Evolutionary conservation across 345 rosid species (phyloP).

Genomic region (Sisymbrium altissimum): DNA sequence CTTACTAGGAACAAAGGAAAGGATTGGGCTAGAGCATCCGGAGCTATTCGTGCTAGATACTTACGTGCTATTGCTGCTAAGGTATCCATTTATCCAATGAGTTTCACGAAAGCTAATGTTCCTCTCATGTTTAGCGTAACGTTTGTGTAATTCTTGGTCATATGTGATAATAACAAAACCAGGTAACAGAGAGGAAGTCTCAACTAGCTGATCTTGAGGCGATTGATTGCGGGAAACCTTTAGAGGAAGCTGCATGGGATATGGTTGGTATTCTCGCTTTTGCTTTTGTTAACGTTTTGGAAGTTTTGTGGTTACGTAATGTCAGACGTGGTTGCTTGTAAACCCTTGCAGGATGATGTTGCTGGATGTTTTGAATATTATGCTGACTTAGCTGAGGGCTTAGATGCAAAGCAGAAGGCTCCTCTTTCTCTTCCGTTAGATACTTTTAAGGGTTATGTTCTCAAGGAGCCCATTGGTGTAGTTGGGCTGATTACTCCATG

Average conservation of each 20-base stretch:
- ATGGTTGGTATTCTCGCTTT: slow-evolving; percentile 63
- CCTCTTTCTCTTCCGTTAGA: slow-evolving; percentile 85
- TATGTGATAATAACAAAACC: slow-evolving; percentile 24
- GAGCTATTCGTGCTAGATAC: slow-evolving; percentile 82
- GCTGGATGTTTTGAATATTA: slow-evolving; percentile 94
- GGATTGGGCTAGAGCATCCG: slow-evolving; percentile 79
- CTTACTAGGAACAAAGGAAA: slow-evolving; percentile 66
- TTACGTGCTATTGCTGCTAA: slow-evolving; percentile 96
- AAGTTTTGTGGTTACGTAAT: not conserved
- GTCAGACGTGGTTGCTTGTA: slow-evolving; percentile 21
- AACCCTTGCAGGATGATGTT: slow-evolving; percentile 81
- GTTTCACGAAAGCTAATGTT: not conserved
- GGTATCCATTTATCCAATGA: no score
- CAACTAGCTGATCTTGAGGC: slow-evolving; percentile 83
- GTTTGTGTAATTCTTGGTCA: not conserved
- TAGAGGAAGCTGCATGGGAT: slow-evolving; percentile 93
- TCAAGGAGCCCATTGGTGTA: slow-evolving; percentile 92
- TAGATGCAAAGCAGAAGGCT: slow-evolving; percentile 86
- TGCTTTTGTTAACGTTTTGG: not conserved
- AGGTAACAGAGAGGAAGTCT: slow-evolving; percentile 81
- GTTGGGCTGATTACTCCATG: slow-evolving; percentile 97
- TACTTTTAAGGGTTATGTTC: slow-evolving; percentile 67
- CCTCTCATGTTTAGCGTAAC: not conserved
- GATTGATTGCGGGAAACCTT: slow-evolving; percentile 87
- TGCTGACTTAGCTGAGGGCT: slow-evolving; percentile 93